Base-by-base conservation (phyloP, 805 yeast species). In the Sugiyamaella chiloensis region DNA sequence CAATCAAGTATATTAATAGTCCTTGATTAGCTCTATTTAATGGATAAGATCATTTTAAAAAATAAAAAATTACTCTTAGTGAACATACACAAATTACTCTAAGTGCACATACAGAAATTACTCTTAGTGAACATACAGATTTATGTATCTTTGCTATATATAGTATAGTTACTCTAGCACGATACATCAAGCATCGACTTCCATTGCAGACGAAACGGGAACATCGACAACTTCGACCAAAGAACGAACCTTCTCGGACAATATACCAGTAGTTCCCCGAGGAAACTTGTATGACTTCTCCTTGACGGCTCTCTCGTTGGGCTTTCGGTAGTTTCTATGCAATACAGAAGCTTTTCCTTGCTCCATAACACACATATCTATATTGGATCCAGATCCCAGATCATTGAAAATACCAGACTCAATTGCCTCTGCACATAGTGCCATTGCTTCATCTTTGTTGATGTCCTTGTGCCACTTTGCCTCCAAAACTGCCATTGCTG, bases 341-440 rank as follows among this genome's bases (percentile, higher is more conserved):
- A 91, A 75, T 52, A 76, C 80, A 7, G 98, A 96, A 19, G 71
- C 72, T 60, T 63, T 81, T 53, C 93, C 96, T 35, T 78, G 72
- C 70, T 91, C 97, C 95, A 93, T 88, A 14, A 93, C 98, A 73
- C 98, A 93, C 53, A 93, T 73, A 66, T 93, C 99, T 30, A 93
- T 98, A 63, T 93, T 93, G 24, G 99, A 93, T 65, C 99, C 99
- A 1, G 98, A 91, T 42, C 99, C 99, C 63, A 91, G 78, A 75
- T 93, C 99, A 69, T 93, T 93, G 96, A 96, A 93, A 61, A 93
- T 91, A 78, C 99, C 99, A 14, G 96, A 88, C 70, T 87, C 87
- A 62, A 93, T 93, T 21, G 98, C 98, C 57, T 87, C 89, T 2
- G 96, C 74, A 52, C 96, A 91, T 46, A 93, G 74, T 58, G 79